These are phyloP conservation scores for Pseudoneurospora amorphoporcata DNA, from an alignment of 495 filamentous ascomycete species.

Conservation along the genomic window DNA sequence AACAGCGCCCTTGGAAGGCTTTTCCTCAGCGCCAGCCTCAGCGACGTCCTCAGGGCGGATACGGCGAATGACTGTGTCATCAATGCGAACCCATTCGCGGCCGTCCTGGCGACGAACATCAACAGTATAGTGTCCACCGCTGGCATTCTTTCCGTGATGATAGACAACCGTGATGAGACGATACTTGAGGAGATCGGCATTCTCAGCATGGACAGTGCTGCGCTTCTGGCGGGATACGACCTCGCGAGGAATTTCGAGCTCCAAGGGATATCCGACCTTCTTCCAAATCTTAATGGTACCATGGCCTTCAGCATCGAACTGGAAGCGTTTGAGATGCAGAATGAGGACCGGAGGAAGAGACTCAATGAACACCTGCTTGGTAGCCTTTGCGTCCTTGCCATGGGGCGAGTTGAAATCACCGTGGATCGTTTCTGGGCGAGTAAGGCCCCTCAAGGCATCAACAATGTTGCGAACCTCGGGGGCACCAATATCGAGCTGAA, in stretches of 20 bases:
- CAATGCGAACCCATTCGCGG: constrained; percentile 87
- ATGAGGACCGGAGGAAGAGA: constrained; percentile 86
- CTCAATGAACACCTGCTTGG: constrained; percentile 93
- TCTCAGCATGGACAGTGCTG: constrained; percentile 48
- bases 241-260: constrained; percentile 88
- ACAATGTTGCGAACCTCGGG: constrained; percentile 79
- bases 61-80: constrained; percentile 84
- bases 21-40: constrained; percentile 71
- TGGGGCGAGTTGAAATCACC: constrained; percentile 79
- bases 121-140: constrained; percentile 92
- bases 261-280: constrained; percentile 87
- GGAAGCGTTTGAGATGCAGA: constrained; percentile 92
- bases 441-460: constrained; percentile 80
- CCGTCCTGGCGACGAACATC: constrained; percentile 91
- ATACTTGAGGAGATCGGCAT: constrained; percentile 62
- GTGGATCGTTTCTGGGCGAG: constrained; percentile 70
- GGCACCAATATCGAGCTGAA: constrained; percentile 88
- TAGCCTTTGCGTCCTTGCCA: constrained; percentile 65
- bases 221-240: constrained; percentile 73
- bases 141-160: constrained; percentile 92
- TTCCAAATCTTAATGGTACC: constrained; percentile 99
- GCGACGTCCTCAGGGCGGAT: constrained; percentile 85
- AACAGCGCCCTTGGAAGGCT: constrained; percentile 51
- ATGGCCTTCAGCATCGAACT: constrained; percentile 74
- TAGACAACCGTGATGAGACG: constrained; percentile 87